These are phyloP conservation scores for Hsuehochloa calcarea DNA, from an alignment of 176 grass and related monocot species.

Conservation along the genomic window DNA sequence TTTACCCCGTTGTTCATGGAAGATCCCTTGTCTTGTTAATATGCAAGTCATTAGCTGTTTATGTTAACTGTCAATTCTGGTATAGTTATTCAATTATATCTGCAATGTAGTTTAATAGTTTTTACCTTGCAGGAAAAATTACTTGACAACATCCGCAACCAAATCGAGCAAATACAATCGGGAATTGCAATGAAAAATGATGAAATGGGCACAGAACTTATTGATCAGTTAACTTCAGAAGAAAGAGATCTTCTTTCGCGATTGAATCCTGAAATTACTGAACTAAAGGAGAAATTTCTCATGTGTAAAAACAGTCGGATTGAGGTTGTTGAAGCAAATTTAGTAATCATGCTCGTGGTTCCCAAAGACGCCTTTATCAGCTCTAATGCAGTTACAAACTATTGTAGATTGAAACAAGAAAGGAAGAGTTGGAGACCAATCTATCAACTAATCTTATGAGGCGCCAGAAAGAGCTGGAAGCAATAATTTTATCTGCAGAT, in stretches of 20 bases:
- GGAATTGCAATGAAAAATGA: conserved; percentile 93
- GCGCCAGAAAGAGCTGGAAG: conserved; percentile 84
- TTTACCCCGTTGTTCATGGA: conserved; percentile 2
- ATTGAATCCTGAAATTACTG: conserved; percentile 96
- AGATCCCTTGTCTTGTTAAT: conserved; percentile 9
- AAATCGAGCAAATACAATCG: conserved; percentile 94
- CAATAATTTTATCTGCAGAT: conserved; percentile 85
- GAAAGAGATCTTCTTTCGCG: conserved; percentile 86
- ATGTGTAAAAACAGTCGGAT: conserved; percentile 87
- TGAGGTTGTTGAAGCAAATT: conserved; percentile 61
- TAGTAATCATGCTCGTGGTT: conserved; percentile 7
- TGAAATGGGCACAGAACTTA: conserved; percentile 98
- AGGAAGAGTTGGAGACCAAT: conserved; percentile 96
- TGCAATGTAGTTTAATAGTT: conserved; percentile 8
- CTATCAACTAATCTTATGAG: conserved; percentile 96
- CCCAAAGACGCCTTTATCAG: not conserved
- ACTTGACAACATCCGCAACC: conserved; percentile 79
- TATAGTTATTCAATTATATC: not conserved
- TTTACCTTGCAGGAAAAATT: conserved; percentile 79
- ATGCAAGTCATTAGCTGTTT: not conserved
- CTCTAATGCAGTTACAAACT: conserved; percentile 9
- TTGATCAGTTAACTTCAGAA: conserved; percentile 90
- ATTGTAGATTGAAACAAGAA: conserved; percentile 87
- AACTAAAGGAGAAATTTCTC: conserved; percentile 79
- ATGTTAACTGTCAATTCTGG: not conserved